These are phyloP conservation scores for Trichoderma erinaceum DNA, from an alignment of 495 filamentous ascomycete genomes.

Conservation along the genomic window DNA sequence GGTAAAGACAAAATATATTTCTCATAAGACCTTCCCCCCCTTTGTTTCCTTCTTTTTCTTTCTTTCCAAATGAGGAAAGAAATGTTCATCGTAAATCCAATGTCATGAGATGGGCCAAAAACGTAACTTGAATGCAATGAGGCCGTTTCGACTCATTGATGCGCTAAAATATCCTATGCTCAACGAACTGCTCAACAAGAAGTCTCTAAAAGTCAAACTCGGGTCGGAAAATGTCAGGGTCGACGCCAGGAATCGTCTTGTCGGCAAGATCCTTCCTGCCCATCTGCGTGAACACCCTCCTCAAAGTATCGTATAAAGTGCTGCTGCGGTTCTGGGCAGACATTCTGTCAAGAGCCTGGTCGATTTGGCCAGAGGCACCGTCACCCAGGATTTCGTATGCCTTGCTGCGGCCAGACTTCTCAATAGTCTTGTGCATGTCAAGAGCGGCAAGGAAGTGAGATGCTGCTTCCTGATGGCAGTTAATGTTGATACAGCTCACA, in stretches of 20 bases:
- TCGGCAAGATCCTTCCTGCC: conserved; percentile 79
- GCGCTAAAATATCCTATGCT: neutral
- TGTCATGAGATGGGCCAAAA: neutral
- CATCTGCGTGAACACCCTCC: conserved; percentile 94
- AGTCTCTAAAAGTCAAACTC: conserved; percentile 48
- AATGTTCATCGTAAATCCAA: neutral
- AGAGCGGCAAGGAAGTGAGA: conserved; percentile 90
- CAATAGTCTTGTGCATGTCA: conserved; percentile 94
- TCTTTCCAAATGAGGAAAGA: neutral
- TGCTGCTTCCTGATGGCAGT: conserved; percentile 86
- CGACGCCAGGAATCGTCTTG: conserved; percentile 78
- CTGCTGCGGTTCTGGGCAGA: conserved; percentile 90
- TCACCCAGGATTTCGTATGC: conserved; percentile 73
- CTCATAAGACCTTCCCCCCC: too few relatives aligned
- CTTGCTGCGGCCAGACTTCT: conserved; percentile 74
- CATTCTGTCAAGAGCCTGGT: conserved; percentile 72
- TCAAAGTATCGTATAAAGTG: conserved; percentile 87
- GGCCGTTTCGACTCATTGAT: neutral
- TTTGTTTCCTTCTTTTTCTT: too few relatives aligned
- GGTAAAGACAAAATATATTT: too few relatives aligned
- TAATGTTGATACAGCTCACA: conserved; percentile 95
- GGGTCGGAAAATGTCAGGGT: conserved; percentile 77
- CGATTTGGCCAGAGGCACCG: conserved; percentile 46
- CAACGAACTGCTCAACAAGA: neutral
- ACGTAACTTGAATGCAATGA: neutral